A percentile compares a stretch with the other conserved stretches of the same genome.
Evolutionary conservation across 2,329 filamentous ascomycete species (phyloP).

Genomic region (Epichloe elymi): DNA sequence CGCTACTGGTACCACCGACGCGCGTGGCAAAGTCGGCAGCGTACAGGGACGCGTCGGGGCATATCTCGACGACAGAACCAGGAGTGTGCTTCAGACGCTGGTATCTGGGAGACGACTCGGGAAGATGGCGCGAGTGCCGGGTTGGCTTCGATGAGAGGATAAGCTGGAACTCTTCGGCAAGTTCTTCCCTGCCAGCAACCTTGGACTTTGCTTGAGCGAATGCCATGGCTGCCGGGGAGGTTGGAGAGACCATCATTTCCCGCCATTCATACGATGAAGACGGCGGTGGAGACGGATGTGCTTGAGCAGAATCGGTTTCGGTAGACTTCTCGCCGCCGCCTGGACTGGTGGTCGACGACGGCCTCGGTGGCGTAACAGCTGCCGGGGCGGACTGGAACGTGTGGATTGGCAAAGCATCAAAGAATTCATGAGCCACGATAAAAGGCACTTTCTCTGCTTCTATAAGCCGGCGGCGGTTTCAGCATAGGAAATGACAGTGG

Average conservation of each 20-base stretch:
- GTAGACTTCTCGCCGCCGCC: not conserved
- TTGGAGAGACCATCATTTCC: constrained; percentile 65
- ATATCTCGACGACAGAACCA: constrained; percentile 73
- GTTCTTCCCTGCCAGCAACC: constrained; percentile 30
- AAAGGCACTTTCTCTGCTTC: constrained; percentile 67
- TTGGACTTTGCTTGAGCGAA: constrained; percentile 39
- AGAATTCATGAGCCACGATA: constrained; percentile 96
- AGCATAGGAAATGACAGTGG: not conserved
- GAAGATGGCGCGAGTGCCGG: constrained; percentile 73
- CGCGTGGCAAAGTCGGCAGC: constrained; percentile 68
- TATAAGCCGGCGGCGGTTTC: constrained; percentile 15
- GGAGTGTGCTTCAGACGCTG: constrained; percentile 53
- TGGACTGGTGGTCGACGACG: constrained; percentile 12
- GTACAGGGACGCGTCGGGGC: constrained; percentile 73
- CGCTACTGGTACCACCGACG: constrained; percentile 55
- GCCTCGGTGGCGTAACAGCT: constrained; percentile 6
- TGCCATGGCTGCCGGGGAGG: constrained; percentile 41
- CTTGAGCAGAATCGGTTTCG: not conserved
- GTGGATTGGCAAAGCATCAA: constrained; percentile 93
- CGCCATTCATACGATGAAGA: constrained; percentile 50
- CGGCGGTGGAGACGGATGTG: not conserved
- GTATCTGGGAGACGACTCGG: constrained; percentile 70
- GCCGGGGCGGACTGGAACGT: constrained; percentile 66
- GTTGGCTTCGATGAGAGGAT: constrained; percentile 63
- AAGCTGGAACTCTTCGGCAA: constrained; percentile 74